phyloP scores from a whole-genome alignment of 1,139 yeast species.

The Sugiyamaella xylanicola region DNA sequence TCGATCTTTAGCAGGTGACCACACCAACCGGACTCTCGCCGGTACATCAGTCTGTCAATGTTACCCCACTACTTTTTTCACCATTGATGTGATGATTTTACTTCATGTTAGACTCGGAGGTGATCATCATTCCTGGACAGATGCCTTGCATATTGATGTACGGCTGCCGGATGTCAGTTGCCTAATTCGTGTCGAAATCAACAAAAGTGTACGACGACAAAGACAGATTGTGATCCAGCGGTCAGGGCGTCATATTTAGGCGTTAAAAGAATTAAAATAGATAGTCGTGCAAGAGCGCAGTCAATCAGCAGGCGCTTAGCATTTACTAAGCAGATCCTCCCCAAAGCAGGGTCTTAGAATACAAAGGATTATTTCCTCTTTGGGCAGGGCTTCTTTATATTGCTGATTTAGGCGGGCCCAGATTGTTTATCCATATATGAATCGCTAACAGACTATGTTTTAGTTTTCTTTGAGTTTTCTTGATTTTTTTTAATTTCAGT shows the following conservation, averaged over 20 bases:
- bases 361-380: slow-evolving; percentile 2
- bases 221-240: neutral
- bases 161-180: slow-evolving; percentile 6
- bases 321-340: neutral
- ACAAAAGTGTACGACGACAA: slow-evolving; percentile 7
- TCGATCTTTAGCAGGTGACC: slow-evolving; percentile 4
- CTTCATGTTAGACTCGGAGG: neutral
- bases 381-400: neutral
- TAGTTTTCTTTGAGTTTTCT: neutral
- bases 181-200: slow-evolving; percentile 8
- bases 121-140: slow-evolving; percentile 12
- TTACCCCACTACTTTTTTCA: neutral
- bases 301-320: slow-evolving; percentile 14
- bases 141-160: slow-evolving; percentile 1
- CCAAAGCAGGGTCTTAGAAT: slow-evolving; percentile 6
- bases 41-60: neutral
- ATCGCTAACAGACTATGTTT: neutral
- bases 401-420: neutral
- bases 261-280: neutral
- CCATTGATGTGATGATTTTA: neutral
- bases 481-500: neutral
- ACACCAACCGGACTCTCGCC: too few relatives aligned
- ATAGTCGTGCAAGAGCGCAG: neutral
- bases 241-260: neutral
- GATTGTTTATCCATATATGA: neutral